Base-by-base conservation (phyloP, 2,329 filamentous ascomycete species). In the Pseudogymnoascus sp. region DNA sequence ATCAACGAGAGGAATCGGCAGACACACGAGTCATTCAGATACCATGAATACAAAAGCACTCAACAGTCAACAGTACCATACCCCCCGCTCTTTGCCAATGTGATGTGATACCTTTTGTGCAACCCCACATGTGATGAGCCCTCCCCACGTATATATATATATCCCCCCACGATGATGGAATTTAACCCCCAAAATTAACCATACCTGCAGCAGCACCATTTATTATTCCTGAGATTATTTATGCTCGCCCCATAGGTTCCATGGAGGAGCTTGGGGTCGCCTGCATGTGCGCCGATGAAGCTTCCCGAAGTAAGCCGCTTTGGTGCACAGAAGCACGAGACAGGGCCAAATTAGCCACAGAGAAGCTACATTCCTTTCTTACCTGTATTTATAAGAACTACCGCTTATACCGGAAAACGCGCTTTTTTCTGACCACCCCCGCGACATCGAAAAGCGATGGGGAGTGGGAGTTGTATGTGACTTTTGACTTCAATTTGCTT, bases 51-150 rank as follows among this genome's bases (percentile, higher is more conserved):
- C 16, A 6, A 54, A 32, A 54, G 28, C 28, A 54, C n/a, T 54
- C 47, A 18, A 54, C 47, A 32, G 22, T 34, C 47, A 54, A 34
- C 28, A 32, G n/a, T 54, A n/a, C 47, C 47, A 54, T 54, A 4
- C n/a, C n/a, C 47, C 25, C 28, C 47, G 11, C 28, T 54, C 28
- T 32, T 32, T 54, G 47, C 28, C 28, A 54, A 54, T 20, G 28
- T 54, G 47, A 54, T 54, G 47, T 54, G 47, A 54, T 54, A 32
- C 16, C n/a, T 18, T 54, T 54, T 54, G 47, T 54, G 28, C 47
- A 32, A 54, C 47, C 28, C 47, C 25, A 50, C 43, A 50, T 30
- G 41, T 50, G 25, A 50, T 50, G 25, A 30, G 43, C 43, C 41
- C 8, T 16, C 22, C 43, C 22, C 47, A 54, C 47, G 47, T 54